These are phyloP conservation scores for Angomonas ambiguus DNA, from an alignment of 208 protist genomes.

Conservation along the genomic window DNA sequence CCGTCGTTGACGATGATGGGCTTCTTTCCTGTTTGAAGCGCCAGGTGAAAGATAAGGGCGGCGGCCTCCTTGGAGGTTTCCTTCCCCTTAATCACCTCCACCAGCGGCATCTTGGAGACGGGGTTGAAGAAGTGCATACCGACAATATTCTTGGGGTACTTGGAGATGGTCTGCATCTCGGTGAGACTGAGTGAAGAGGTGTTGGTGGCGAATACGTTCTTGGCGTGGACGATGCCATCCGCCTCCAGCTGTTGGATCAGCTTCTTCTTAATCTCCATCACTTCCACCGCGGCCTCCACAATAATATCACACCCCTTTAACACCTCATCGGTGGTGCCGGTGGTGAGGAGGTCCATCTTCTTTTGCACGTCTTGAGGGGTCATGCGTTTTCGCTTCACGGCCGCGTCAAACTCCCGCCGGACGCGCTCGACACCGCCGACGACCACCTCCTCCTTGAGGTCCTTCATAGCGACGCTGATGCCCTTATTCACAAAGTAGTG, in stretches of 20 bases:
- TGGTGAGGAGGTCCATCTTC: constrained; percentile 58
- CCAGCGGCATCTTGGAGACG: constrained; percentile 90
- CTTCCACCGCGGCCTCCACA: constrained; percentile 92
- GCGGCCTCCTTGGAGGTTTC: constrained; percentile 70
- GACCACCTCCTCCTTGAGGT: constrained; percentile 64
- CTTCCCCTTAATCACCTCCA: constrained; percentile 90
- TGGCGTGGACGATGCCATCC: constrained; percentile 39
- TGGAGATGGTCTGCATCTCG: constrained; percentile 75
- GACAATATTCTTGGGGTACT: constrained; percentile 77
- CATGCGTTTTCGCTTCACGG: constrained; percentile 64
- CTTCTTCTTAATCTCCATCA: constrained; percentile 91
- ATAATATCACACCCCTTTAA: constrained; percentile 68
- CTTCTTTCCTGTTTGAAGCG: constrained; percentile 85
- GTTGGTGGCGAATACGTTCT: constrained; percentile 90
- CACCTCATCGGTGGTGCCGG: constrained; percentile 46
- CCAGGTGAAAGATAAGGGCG: constrained; percentile 68
- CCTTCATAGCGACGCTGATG: constrained; percentile 65
- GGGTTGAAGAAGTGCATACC: constrained; percentile 96
- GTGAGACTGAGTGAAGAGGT: constrained; percentile 91
- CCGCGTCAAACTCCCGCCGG: constrained; percentile 47
- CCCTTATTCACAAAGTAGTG: constrained; percentile 79
- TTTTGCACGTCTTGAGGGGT: constrained; percentile 28
- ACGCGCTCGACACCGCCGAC: constrained; percentile 66
- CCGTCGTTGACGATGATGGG: constrained; percentile 89
- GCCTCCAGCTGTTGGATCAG: constrained; percentile 81